Conservation (phyloP, 306 rosid species). For the Medicago ruthenica region DNA sequence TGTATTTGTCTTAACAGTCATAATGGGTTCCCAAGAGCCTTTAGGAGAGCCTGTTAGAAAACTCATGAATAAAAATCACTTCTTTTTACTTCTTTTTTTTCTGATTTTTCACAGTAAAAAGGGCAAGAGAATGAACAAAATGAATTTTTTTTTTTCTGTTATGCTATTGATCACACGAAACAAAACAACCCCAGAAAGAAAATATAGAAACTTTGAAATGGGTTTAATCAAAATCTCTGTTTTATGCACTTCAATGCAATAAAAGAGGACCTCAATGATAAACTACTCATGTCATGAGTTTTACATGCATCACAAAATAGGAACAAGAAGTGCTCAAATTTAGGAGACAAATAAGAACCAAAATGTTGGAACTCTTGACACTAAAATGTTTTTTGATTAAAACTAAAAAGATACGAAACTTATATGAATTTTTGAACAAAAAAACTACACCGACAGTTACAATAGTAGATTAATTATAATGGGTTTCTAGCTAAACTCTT, state of each 20-base stretch:
- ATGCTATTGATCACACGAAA: slow-evolving; percentile 30
- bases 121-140: not conserved
- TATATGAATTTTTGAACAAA: slow-evolving; percentile 51
- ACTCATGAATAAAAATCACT: slow-evolving; percentile 49
- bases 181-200: slow-evolving; percentile 29
- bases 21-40: slow-evolving; percentile 79
- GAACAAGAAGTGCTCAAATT: slow-evolving; percentile 33
- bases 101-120: not conserved
- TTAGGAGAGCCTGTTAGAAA: slow-evolving; percentile 76
- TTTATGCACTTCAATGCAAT: not conserved
- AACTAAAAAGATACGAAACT: slow-evolving; percentile 64
- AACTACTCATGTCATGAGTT: slow-evolving; percentile 42
- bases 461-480: slow-evolving; percentile 32
- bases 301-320: slow-evolving; percentile 44
- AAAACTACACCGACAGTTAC: slow-evolving; percentile 60
- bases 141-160: not conserved
- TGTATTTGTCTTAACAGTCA: slow-evolving; percentile 76
- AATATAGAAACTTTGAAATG: slow-evolving; percentile 37
- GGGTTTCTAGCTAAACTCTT: slow-evolving; percentile 56
- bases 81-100: not conserved
- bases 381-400: slow-evolving; percentile 27
- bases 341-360: slow-evolving; percentile 37
- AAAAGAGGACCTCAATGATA: slow-evolving; percentile 11
- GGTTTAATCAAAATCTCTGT: slow-evolving; percentile 1
- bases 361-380: slow-evolving; percentile 46